phyloP scores from a whole-genome alignment of 2,329 filamentous ascomycete genomes.

The Nothomitra cinnamomea region DNA sequence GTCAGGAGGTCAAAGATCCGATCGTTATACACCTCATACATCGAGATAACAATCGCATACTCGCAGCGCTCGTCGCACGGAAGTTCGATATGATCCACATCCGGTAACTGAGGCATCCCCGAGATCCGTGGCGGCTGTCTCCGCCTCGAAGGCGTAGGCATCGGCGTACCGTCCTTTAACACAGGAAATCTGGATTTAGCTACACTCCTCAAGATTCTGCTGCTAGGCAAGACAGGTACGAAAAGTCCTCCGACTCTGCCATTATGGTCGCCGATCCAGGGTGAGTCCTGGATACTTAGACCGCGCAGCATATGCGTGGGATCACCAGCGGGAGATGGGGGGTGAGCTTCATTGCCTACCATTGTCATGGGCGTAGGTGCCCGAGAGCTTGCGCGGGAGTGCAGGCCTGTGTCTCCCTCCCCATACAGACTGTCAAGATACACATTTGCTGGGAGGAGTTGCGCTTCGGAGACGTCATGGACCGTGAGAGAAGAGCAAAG shows the following conservation, averaged over 20 bases:
- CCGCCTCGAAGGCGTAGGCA: neutral
- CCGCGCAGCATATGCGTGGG: slow-evolving; percentile 13
- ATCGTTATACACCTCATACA: slow-evolving; percentile 99
- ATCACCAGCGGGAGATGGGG: slow-evolving; percentile 22
- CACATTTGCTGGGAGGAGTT: slow-evolving; percentile 52
- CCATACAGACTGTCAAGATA: slow-evolving; percentile 69
- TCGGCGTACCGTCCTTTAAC: slow-evolving; percentile 17
- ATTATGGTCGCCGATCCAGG: slow-evolving; percentile 1
- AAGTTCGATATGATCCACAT: slow-evolving; percentile 53
- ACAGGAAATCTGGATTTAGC: slow-evolving; percentile 13
- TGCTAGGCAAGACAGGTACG: no score
- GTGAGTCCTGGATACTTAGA: slow-evolving; percentile 11
- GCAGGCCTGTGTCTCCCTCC: slow-evolving; percentile 30
- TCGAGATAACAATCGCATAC: slow-evolving; percentile 79
- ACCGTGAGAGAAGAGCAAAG: slow-evolving; percentile 58
- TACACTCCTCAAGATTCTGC: slow-evolving; percentile 14
- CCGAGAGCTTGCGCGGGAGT: slow-evolving; percentile 31
- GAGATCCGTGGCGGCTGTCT: slow-evolving; percentile 21
- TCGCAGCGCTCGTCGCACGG: slow-evolving; percentile 52
- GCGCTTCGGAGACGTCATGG: slow-evolving; percentile 67
- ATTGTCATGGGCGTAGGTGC: slow-evolving; percentile 40
- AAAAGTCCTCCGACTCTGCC: slow-evolving; percentile 16
- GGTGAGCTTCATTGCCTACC: slow-evolving; percentile 20
- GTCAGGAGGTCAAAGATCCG: slow-evolving; percentile 83
- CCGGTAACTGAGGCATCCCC: slow-evolving; percentile 55